These are phyloP conservation scores for Kodamaea restingae DNA, from an alignment of 805 yeast genomes.

Conservation along the genomic window DNA sequence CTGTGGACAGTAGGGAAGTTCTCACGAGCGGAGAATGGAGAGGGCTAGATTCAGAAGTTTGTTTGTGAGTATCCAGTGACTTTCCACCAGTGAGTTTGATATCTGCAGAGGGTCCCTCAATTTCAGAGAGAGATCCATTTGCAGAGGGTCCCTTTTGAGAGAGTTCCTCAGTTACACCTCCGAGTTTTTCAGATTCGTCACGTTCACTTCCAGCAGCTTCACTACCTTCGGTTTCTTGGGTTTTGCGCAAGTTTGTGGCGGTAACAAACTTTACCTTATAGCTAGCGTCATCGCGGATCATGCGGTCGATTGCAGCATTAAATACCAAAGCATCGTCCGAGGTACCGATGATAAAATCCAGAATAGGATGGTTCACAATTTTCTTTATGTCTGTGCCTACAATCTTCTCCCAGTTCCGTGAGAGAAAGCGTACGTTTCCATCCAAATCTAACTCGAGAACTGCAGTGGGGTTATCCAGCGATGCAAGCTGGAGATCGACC, in stretches of 20 bases:
- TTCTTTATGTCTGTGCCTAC: conserved; percentile 63
- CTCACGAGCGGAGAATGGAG: no score
- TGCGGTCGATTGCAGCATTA: conserved; percentile 61
- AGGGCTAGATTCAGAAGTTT: no score
- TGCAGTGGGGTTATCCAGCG: conserved; percentile 68
- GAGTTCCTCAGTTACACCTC: no score
- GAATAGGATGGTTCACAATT: conserved; percentile 53
- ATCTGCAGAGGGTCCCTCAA: no score
- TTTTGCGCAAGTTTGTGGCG: conserved; percentile 27
- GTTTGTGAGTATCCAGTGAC: no score
- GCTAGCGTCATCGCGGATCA: conserved; percentile 71
- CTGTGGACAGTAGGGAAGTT: not conserved
- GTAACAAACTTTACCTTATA: conserved; percentile 73
- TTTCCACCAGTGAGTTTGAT: no score
- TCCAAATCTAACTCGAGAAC: conserved; percentile 79
- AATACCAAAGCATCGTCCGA: conserved; percentile 64
- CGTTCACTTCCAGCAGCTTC: not conserved
- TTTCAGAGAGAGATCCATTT: no score
- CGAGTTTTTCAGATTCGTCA: no score
- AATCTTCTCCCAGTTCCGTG: conserved; percentile 73
- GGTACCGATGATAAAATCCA: conserved; percentile 61
- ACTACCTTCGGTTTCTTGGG: no score
- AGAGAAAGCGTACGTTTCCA: conserved; percentile 70
- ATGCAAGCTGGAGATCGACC: conserved; percentile 57
- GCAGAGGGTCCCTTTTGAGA: no score